Conservation (phyloP, 2,329 filamentous ascomycete species). For the Byssoonygena ceratinophila region DNA sequence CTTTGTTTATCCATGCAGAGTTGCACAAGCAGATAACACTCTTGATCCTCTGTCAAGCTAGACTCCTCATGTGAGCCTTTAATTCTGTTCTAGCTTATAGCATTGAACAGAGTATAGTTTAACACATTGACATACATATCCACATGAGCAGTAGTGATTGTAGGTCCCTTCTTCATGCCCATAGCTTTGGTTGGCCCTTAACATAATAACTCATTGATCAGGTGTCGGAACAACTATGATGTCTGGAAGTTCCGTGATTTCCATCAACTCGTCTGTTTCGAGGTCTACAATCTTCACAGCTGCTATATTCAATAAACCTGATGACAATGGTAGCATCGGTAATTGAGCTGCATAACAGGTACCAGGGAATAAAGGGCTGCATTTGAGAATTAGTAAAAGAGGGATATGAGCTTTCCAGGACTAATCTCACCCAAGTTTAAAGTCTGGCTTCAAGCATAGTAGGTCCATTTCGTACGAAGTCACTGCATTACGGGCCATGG, state of each 20-base stretch:
- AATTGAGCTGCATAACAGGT: conserved; percentile 49
- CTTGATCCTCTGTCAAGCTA: too few species aligned
- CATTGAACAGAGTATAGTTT: too few species aligned
- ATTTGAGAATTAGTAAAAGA: neutral
- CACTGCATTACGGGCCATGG: conserved; percentile 41
- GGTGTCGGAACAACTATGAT: conserved; percentile 33
- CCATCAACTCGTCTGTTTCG: conserved; percentile 45
- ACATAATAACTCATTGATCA: neutral
- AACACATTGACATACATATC: too few species aligned
- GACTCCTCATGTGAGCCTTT: too few species aligned
- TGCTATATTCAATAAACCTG: conserved; percentile 45
- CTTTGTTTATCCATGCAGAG: too few species aligned
- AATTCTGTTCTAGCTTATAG: too few species aligned
- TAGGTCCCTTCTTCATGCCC: too few species aligned
- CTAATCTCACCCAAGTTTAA: conserved; percentile 46
- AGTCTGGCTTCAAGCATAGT: conserved; percentile 47
- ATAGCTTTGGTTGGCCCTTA: too few species aligned
- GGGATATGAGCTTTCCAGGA: neutral
- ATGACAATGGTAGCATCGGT: conserved; percentile 43
- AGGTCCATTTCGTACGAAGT: conserved; percentile 43
- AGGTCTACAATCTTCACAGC: conserved; percentile 46
- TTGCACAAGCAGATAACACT: too few species aligned
- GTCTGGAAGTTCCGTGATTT: conserved; percentile 48
- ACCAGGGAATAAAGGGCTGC: conserved; percentile 43
- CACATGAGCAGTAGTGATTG: too few species aligned